Percentiles rank a stretch among this genome's conserved stretches.
phyloP scores from a whole-genome alignment of 805 yeast species.

The Candida fluviatilis region DNA sequence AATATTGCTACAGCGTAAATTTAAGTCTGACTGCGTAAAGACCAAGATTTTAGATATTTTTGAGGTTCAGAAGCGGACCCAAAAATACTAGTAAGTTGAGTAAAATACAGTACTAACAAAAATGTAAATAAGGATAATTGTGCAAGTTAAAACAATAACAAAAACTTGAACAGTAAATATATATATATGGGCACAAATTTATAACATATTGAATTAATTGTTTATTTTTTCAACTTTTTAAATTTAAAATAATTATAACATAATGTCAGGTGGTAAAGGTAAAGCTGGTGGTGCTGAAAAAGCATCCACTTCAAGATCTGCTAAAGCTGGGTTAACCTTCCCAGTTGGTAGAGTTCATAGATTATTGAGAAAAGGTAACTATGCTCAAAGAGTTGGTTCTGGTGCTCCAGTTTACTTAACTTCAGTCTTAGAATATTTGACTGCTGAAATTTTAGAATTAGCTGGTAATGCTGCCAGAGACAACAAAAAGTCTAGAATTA shows the following conservation, averaged over 20 bases:
- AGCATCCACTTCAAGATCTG: conserved; percentile 47
- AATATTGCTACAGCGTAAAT: background rate
- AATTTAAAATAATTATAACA: conserved; percentile 5
- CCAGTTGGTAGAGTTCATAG: conserved; percentile 51
- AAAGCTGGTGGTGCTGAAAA: conserved; percentile 46
- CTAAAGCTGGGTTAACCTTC: conserved; percentile 48
- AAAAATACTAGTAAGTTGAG: background rate
- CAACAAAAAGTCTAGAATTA: conserved; percentile 48
- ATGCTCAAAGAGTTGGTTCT: conserved; percentile 50
- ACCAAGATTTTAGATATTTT: background rate
- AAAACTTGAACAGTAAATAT: background rate
- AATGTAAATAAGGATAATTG: background rate
- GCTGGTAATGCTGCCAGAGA: conserved; percentile 53
- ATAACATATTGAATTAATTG: background rate
- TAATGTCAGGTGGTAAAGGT: conserved; percentile 37
- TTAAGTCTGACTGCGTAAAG: background rate
- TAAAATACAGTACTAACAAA: background rate
- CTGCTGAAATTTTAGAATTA: conserved; percentile 49
- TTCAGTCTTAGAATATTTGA: conserved; percentile 46
- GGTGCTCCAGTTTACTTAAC: conserved; percentile 52
- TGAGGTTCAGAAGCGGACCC: background rate
- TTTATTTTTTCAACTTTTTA: background rate
- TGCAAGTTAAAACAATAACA: background rate
- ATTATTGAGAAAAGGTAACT: conserved; percentile 48
- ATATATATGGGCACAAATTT: background rate